Evolutionary conservation across 2,329 filamentous ascomycete genomes (phyloP).

Genomic region (Cladorrhinum sp.): DNA sequence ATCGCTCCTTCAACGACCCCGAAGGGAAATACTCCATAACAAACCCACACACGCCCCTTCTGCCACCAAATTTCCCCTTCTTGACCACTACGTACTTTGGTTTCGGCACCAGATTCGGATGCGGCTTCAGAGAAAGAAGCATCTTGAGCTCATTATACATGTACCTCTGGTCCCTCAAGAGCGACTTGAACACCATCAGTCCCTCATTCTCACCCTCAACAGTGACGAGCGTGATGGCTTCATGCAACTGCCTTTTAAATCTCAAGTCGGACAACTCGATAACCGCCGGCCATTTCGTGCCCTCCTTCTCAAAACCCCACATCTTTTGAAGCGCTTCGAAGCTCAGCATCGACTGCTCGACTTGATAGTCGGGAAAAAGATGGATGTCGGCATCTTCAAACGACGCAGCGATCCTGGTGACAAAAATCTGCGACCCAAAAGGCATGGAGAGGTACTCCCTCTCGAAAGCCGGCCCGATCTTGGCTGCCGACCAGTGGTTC

Average conservation of each 20-base stretch:
- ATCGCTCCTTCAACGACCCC: conserved; percentile 19
- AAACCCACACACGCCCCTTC: conserved; percentile 25
- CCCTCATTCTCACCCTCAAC: conserved; percentile 4
- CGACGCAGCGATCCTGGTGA: conserved; percentile 6
- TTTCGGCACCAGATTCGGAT: conserved; percentile 19
- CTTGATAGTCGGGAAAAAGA: conserved; percentile 21
- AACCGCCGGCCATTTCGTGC: conserved; percentile 16
- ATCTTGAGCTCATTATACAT: conserved; percentile 30
- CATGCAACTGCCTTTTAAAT: conserved; percentile 24
- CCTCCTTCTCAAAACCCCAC: conserved; percentile 10
- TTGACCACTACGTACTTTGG: conserved; percentile 23
- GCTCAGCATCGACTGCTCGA: conserved; percentile 25
- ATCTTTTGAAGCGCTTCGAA: conserved; percentile 19
- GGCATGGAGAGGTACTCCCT: conserved; percentile 18
- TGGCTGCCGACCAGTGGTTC: conserved; percentile 13
- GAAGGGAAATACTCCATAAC: conserved; percentile 23
- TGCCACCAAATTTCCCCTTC: conserved; percentile 22
- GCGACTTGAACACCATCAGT: conserved; percentile 23
- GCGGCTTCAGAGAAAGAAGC: conserved; percentile 18
- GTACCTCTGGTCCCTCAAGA: conserved; percentile 24
- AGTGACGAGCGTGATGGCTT: conserved; percentile 25
- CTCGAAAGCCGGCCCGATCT: conserved; percentile 8
- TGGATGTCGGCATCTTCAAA: conserved; percentile 11
- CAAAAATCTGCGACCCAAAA: conserved; percentile 22
- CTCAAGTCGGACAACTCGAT: conserved; percentile 20